These are phyloP conservation scores for Malassezia arunalokei DNA, from an alignment of 1,284 basidiomycete genomes.

Conservation along the genomic window DNA sequence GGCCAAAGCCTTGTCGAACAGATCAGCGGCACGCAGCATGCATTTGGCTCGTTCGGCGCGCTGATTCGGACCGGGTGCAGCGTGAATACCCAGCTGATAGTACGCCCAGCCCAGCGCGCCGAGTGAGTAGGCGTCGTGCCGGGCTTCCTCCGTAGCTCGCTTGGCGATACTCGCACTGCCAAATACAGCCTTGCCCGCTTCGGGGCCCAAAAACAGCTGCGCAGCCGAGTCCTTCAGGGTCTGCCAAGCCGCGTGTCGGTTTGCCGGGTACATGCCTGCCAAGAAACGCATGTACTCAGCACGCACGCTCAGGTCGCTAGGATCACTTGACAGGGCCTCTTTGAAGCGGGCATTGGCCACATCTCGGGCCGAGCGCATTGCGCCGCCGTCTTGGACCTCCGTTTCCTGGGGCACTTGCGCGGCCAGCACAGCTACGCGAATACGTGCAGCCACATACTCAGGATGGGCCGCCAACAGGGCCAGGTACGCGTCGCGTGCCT, in stretches of 20 bases:
- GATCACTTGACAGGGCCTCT: slow-evolving; percentile 36
- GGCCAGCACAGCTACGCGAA: slow-evolving; percentile 39
- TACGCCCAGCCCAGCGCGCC: slow-evolving; percentile 41
- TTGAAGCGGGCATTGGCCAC: slow-evolving; percentile 30
- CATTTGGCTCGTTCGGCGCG: slow-evolving; percentile 32
- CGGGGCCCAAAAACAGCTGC: slow-evolving; percentile 30
- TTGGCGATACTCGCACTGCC: slow-evolving; percentile 29
- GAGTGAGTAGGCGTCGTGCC: slow-evolving; percentile 36
- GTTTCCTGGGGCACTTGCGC: slow-evolving; percentile 15
- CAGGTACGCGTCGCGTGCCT: slow-evolving; percentile 34
- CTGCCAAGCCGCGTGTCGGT: slow-evolving; percentile 31
- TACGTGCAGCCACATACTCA: slow-evolving; percentile 44
- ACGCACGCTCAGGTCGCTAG: slow-evolving; percentile 37
- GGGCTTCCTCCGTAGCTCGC: slow-evolving; percentile 24
- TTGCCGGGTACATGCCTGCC: slow-evolving; percentile 36
- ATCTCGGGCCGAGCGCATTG: slow-evolving; percentile 22
- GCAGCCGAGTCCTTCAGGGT: slow-evolving; percentile 41
- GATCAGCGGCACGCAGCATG: slow-evolving; percentile 38
- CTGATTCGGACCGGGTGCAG: slow-evolving; percentile 22
- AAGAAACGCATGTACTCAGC: slow-evolving; percentile 41
- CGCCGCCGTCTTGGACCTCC: slow-evolving; percentile 10
- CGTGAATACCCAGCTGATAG: slow-evolving; percentile 38
- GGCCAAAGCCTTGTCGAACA: slow-evolving; percentile 40
- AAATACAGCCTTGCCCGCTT: slow-evolving; percentile 23
- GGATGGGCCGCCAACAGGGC: slow-evolving; percentile 35